These are phyloP conservation scores for Urtica urens DNA, from an alignment of 306 rosid genomes.

Conservation along the genomic window DNA sequence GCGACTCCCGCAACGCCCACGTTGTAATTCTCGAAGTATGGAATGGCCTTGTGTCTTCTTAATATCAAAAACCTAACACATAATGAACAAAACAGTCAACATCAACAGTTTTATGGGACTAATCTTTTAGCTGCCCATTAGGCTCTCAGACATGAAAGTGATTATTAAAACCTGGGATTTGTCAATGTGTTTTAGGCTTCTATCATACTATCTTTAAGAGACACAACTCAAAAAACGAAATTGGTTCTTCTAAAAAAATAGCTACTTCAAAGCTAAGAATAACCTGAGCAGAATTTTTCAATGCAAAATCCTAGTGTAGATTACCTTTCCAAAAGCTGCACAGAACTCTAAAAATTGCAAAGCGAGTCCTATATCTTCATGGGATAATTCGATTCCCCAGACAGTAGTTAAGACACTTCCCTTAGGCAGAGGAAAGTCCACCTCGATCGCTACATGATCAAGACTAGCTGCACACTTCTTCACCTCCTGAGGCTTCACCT, in stretches of 20 bases:
- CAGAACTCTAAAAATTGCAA: conserved; percentile 74
- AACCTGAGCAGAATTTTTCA: neutral
- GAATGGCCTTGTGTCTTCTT: conserved; percentile 24
- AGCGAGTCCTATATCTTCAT: conserved; percentile 56
- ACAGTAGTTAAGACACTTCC: conserved; percentile 33
- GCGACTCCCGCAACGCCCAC: conserved; percentile 30
- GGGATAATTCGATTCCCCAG: conserved; percentile 36
- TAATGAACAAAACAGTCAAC: neutral
- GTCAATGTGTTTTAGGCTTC: too few species aligned
- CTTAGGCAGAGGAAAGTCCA: conserved; percentile 33
- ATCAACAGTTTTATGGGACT: neutral
- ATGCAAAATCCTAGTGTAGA: neutral
- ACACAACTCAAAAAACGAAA: too few species aligned
- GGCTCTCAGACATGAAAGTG: too few species aligned
- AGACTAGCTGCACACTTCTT: conserved; percentile 11
- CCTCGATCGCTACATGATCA: conserved; percentile 6
- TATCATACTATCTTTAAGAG: too few species aligned
- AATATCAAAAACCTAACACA: conserved; percentile 23
- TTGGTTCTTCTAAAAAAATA: too few species aligned
- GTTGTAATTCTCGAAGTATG: conserved; percentile 30
- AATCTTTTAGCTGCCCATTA: too few species aligned
- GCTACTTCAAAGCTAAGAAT: too few species aligned
- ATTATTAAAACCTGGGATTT: too few species aligned
- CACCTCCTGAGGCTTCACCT: conserved; percentile 3
- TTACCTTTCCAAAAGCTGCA: conserved; percentile 64